These are phyloP conservation scores for Paralagenidium karlingii DNA, from an alignment of 352 stramenopile genomes.

Conservation along the genomic window DNA sequence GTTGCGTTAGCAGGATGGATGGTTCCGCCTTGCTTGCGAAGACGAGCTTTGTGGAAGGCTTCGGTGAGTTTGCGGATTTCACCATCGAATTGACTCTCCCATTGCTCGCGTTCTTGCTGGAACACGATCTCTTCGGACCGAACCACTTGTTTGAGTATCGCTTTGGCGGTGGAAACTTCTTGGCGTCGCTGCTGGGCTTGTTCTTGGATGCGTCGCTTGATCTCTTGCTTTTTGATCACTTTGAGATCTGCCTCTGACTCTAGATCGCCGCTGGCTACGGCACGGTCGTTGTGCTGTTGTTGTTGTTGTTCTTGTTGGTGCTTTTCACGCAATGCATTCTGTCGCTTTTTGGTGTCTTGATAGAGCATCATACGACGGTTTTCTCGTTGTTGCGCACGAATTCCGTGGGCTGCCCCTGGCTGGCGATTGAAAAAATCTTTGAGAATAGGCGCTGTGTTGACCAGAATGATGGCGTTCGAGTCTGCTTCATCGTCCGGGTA, in stretches of 20 bases:
- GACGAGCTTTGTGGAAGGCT: conserved; percentile 25
- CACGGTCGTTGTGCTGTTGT: no score
- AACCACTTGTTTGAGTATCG: conserved; percentile 8
- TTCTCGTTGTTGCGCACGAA: conserved; percentile 25
- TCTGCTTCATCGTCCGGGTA: neutral
- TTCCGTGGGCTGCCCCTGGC: conserved; percentile 15
- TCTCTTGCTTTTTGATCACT: conserved; percentile 15
- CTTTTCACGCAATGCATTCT: conserved; percentile 26
- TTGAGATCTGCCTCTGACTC: conserved; percentile 8
- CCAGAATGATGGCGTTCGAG: conserved; percentile 5
- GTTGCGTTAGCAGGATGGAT: no score
- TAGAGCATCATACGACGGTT: conserved; percentile 26
- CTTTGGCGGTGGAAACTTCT: conserved; percentile 14
- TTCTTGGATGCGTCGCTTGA: conserved; percentile 24
- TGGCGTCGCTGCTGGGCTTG: conserved; percentile 19
- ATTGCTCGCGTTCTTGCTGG: conserved; percentile 18
- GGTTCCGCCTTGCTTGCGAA: conserved; percentile 4
- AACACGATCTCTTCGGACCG: conserved; percentile 13
- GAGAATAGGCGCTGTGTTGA: conserved; percentile 28
- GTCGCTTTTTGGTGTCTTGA: conserved; percentile 20
- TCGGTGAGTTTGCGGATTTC: conserved; percentile 27
- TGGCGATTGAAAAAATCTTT: conserved; percentile 49
- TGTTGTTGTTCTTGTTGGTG: conserved; percentile 10
- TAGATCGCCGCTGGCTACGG: no score
- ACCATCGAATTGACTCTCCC: conserved; percentile 34